phyloP scores from a whole-genome alignment of 805 yeast genomes.

The Candida maesae region DNA sequence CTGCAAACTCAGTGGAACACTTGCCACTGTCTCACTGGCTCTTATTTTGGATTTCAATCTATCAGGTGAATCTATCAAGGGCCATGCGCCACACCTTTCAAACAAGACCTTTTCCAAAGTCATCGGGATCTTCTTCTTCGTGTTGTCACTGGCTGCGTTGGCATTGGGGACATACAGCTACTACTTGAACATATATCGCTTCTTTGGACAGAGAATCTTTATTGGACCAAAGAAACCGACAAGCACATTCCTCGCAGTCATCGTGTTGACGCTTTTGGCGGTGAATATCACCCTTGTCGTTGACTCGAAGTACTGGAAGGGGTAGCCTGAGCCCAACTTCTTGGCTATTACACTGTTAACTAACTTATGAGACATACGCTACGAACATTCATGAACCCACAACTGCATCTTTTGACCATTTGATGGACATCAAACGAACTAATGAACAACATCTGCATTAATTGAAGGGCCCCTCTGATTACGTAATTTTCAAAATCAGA shows the following conservation, averaged over 20 bases:
- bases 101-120: conserved; percentile 11
- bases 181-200: conserved; percentile 16
- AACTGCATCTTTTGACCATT: no score
- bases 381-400: no score
- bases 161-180: conserved; percentile 22
- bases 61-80: background rate
- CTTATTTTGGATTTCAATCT: conserved; percentile 20
- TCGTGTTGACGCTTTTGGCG: conserved; percentile 12
- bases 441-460: background rate
- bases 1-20: conserved; percentile 21
- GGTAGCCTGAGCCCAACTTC: background rate
- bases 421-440: no score
- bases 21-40: conserved; percentile 20
- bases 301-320: conserved; percentile 13
- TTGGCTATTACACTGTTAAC: no score
- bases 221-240: conserved; percentile 15
- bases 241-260: conserved; percentile 3
- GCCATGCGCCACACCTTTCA: conserved; percentile 6
- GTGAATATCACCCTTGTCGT: conserved; percentile 18
- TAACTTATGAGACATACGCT: no score
- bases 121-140: conserved; percentile 16
- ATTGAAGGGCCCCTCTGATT: no score
- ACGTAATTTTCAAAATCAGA: no score
- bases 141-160: conserved; percentile 11
- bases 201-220: conserved; percentile 13